Base-by-base conservation (phyloP, 2,329 filamentous ascomycete genomes). In the Aspergillus sojae region DNA sequence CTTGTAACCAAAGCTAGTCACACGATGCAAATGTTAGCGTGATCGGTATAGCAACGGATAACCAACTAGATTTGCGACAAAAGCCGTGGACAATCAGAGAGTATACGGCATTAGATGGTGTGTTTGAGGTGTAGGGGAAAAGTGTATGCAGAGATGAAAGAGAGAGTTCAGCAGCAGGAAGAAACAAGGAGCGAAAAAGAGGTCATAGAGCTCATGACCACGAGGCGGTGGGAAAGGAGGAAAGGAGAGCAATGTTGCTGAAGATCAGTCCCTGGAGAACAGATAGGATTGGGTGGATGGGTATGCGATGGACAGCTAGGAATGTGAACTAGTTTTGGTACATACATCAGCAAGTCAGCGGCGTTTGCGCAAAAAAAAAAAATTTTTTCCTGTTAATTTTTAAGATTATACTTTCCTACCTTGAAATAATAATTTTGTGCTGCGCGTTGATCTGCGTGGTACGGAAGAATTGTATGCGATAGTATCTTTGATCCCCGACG, bases 251-350 rank as follows among this genome's bases (percentile, higher is more conserved):
- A 61, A 60, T 61, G 45, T 46, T 63, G 61, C 46, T 65, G 63
- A 63, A 62, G 66, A 68, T 70, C 48, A 12, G 16, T 52, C 62
- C 39, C 60, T 53, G 11, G 43, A 45, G 48, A 61, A 50, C 14
- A 26, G 53, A 50, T 59, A 28, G 62, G 61, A 68, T 69, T 67
- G 67, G 68, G 66, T 39, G 48, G 56, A 28, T n/a, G 53, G 65
- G 57, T 62, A 65, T 69, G 66, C 48, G 61, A 69, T 63, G 56
- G 60, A 65, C 56, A 64, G 62, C 30, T 57, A 62, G 62, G 67
- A 70, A 69, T 70, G 68, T 62, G 65, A 66, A 64, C 63, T 61
- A 69, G 56, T 62, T 41, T 61, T 64, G 60, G 59, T 52, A 50
- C 62, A 60, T 61, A 61, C 36, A 60, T 54, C 39, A 50, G 56